Conservation (phyloP, 177 flowering plant genomes). For the Tripterygium wilfordii region DNA sequence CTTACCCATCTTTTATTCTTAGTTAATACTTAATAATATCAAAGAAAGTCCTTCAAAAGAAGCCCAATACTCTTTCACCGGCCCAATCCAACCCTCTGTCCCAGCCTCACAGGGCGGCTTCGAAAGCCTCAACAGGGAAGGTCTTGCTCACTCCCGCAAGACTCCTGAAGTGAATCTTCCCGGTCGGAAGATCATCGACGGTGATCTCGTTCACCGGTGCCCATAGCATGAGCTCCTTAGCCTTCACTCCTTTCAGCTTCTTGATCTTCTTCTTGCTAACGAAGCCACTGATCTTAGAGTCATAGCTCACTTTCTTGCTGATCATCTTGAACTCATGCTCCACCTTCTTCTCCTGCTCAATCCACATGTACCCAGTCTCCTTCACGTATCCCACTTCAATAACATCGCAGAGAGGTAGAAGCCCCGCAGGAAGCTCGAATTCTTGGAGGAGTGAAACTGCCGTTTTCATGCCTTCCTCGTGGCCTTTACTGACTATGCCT, state of each 20-base stretch:
- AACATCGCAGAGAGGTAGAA: constrained; percentile 40
- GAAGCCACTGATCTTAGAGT: constrained; percentile 27
- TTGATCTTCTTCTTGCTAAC: constrained; percentile 32
- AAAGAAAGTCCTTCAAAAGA: too few species aligned
- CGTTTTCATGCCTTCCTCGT: constrained; percentile 45
- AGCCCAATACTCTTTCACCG: constrained; percentile 5
- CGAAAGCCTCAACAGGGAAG: constrained; percentile 54
- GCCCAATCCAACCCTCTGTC: background rate
- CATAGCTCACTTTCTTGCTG: constrained; percentile 44
- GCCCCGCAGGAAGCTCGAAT: constrained; percentile 42
- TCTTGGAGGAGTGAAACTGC: constrained; percentile 35
- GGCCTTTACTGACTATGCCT: constrained; percentile 41
- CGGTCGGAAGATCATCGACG: constrained; percentile 32
- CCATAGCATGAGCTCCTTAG: constrained; percentile 62
- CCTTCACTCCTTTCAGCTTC: constrained; percentile 68
- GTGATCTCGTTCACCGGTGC: constrained; percentile 45
- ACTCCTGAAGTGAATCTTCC: constrained; percentile 58
- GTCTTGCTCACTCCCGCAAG: constrained; percentile 48
- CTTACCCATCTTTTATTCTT: too few species aligned
- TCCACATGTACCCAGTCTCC: constrained; percentile 51
- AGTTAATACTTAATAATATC: too few species aligned
- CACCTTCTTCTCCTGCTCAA: constrained; percentile 41
- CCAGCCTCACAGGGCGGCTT: constrained; percentile 24
- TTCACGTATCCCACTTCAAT: constrained; percentile 45
- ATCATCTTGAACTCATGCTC: constrained; percentile 48